Conservation (phyloP, 1,284 basidiomycete genomes). For the Ustilago tritici region DNA sequence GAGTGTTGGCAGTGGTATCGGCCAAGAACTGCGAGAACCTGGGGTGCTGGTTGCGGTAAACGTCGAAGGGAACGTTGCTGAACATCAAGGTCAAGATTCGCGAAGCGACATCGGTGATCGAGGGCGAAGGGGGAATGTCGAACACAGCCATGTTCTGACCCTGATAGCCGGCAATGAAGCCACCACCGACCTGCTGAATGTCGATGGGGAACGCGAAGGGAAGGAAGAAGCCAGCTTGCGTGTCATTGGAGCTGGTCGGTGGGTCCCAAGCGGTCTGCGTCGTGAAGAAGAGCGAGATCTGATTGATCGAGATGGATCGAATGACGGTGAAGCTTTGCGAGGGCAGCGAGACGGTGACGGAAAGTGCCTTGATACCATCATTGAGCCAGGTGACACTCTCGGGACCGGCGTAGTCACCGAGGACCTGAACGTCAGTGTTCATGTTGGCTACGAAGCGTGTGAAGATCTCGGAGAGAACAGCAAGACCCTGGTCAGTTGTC, state of each 20-base stretch:
- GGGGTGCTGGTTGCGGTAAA: conserved; percentile 73
- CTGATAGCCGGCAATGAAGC: conserved; percentile 75
- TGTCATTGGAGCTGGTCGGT: conserved; percentile 75
- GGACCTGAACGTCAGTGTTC: conserved; percentile 76
- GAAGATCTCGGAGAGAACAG: conserved; percentile 77
- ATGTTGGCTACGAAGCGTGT: conserved; percentile 80
- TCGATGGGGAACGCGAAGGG: conserved; percentile 81
- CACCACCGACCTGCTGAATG: conserved; percentile 76
- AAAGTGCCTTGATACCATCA: conserved; percentile 79
- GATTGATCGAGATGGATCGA: conserved; percentile 76
- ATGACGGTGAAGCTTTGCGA: conserved; percentile 79
- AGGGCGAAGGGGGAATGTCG: conserved; percentile 76
- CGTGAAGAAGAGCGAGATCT: conserved; percentile 77
- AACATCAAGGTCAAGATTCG: conserved; percentile 78
- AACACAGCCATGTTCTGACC: conserved; percentile 77
- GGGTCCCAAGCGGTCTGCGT: conserved; percentile 73
- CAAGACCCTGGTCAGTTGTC: conserved; percentile 73
- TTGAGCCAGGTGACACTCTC: conserved; percentile 79
- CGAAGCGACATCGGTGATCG: conserved; percentile 76
- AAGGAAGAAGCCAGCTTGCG: conserved; percentile 77
- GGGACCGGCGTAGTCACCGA: conserved; percentile 77
- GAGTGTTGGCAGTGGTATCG: conserved; percentile 75
- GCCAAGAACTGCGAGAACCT: conserved; percentile 78
- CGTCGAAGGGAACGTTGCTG: conserved; percentile 76
- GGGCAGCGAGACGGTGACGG: conserved; percentile 76